phyloP scores from a whole-genome alignment of 1,284 basidiomycete species.

The Malassezia psittaci region DNA sequence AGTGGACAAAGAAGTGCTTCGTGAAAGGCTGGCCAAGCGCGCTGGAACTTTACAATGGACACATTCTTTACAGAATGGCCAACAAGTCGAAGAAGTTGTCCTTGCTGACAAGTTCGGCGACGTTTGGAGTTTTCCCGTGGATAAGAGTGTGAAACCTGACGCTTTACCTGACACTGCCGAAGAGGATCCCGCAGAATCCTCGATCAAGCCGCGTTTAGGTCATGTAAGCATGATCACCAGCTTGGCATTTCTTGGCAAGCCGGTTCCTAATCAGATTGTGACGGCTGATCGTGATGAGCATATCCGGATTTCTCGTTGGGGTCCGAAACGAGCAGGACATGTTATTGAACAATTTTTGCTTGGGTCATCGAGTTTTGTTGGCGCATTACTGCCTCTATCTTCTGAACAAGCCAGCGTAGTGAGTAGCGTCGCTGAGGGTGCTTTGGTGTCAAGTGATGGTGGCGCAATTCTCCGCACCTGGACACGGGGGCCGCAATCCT shows the following conservation, averaged over 20 bases:
- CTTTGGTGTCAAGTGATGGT: conserved; percentile 31
- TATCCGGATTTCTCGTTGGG: conserved; percentile 45
- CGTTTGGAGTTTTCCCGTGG: conserved; percentile 20
- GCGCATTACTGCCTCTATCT: conserved; percentile 21
- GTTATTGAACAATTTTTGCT: conserved; percentile 35
- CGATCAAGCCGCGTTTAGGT: conserved; percentile 30
- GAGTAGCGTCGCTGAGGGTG: conserved; percentile 1
- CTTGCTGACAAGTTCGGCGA: conserved; percentile 38
- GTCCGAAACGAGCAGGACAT: conserved; percentile 25
- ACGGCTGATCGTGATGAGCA: conserved; percentile 44
- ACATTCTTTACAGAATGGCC: conserved; percentile 2
- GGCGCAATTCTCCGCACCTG: conserved; percentile 29
- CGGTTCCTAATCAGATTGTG: conserved; percentile 22
- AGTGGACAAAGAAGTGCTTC: conserved; percentile 24
- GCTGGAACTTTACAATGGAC: conserved; percentile 34
- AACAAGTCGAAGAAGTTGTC: conserved; percentile 26
- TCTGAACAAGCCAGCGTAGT: neutral
- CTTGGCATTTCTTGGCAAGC: conserved; percentile 24
- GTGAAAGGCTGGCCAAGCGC: conserved; percentile 35
- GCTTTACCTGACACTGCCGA: neutral
- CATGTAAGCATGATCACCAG: conserved; percentile 41
- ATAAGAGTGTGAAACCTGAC: neutral
- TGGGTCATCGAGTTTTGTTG: conserved; percentile 32
- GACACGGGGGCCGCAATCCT: conserved; percentile 2
- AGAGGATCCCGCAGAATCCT: conserved; percentile 25